Evolutionary conservation across 2,329 filamentous ascomycete genomes (phyloP).

Genomic region (Microsporum audouinii): DNA sequence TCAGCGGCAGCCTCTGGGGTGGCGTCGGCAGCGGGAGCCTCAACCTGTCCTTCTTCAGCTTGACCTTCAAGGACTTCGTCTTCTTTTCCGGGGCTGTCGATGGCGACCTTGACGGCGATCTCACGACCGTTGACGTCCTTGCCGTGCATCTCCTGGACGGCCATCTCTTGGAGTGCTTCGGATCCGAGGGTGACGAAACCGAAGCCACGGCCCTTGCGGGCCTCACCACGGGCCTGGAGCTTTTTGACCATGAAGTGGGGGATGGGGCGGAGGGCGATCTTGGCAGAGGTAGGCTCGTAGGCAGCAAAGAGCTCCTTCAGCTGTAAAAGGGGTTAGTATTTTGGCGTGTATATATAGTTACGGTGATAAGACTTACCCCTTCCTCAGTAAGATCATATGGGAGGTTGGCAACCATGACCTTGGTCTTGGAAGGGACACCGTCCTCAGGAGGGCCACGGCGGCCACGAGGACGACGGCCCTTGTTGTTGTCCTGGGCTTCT

Average conservation of each 20-base stretch:
- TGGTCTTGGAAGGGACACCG: slow-evolving; percentile 96
- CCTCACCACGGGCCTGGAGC: slow-evolving; percentile 93
- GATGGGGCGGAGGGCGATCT: slow-evolving; percentile 96
- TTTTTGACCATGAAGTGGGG: slow-evolving; percentile 99
- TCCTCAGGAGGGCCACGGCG: slow-evolving; percentile 95
- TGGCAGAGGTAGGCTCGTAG: slow-evolving; percentile 87
- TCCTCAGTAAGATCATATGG: slow-evolving; percentile 97
- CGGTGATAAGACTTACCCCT: slow-evolving; percentile 51
- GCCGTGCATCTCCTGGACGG: slow-evolving; percentile 95
- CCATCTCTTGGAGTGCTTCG: slow-evolving; percentile 95
- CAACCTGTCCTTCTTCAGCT: slow-evolving; percentile 25
- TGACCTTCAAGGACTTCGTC: slow-evolving; percentile 54
- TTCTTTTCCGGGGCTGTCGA: slow-evolving; percentile 98
- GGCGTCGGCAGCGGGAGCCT: slow-evolving; percentile 17
- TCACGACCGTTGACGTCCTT: slow-evolving; percentile 98
- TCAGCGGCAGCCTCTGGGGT: slow-evolving; percentile 34
- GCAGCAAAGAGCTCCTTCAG: slow-evolving; percentile 93
- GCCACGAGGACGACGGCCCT: slow-evolving; percentile 48
- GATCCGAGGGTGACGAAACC: slow-evolving; percentile 93
- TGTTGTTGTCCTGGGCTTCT: slow-evolving; percentile 18
- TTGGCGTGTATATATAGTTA: not conserved
- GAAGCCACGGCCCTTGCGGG: slow-evolving; percentile 97
- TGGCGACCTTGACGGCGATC: slow-evolving; percentile 99
- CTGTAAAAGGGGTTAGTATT: slow-evolving; percentile 37
- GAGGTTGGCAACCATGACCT: slow-evolving; percentile 99